These are phyloP conservation scores for Amniculicola lignicola DNA, from an alignment of 495 filamentous ascomycete species.

Conservation along the genomic window DNA sequence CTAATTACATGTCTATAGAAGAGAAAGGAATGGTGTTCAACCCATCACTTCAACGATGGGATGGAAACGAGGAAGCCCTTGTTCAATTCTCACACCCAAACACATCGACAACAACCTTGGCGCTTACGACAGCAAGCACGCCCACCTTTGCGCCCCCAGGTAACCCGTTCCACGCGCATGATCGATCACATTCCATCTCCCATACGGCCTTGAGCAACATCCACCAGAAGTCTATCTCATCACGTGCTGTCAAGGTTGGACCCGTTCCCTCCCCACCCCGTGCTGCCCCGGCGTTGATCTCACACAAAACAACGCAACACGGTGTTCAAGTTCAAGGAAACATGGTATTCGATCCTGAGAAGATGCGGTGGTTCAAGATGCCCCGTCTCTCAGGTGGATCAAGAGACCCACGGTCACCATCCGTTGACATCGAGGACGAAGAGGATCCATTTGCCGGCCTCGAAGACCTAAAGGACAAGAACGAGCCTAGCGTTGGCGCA, in stretches of 20 bases:
- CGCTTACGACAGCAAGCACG: slow-evolving; percentile 33
- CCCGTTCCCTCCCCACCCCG: slow-evolving; percentile 59
- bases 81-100: slow-evolving; percentile 59
- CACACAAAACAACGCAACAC: slow-evolving; percentile 68
- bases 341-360: slow-evolving; percentile 96
- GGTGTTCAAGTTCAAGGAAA: slow-evolving; percentile 88
- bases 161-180: slow-evolving; percentile 45
- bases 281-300: slow-evolving; percentile 76
- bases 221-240: slow-evolving; percentile 39
- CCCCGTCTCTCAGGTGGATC: slow-evolving; percentile 27
- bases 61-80: slow-evolving; percentile 88
- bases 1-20: slow-evolving; percentile 47
- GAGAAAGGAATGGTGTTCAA: slow-evolving; percentile 96
- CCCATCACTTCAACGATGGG: slow-evolving; percentile 78
- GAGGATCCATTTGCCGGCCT: slow-evolving; percentile 78
- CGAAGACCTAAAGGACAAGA: slow-evolving; percentile 62
- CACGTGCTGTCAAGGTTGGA: slow-evolving; percentile 48
- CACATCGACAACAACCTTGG: slow-evolving; percentile 34
- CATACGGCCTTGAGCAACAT: slow-evolving; percentile 18
- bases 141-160: slow-evolving; percentile 31
- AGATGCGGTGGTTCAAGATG: slow-evolving; percentile 88
- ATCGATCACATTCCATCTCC: slow-evolving; percentile 32
- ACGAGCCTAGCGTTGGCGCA: slow-evolving; percentile 3
- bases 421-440: slow-evolving; percentile 50
- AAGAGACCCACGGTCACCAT: slow-evolving; percentile 32